A percentile compares a stretch with the other conserved stretches of the same genome.
These are phyloP conservation scores for Neoscytalidium dimidiatum DNA, from an alignment of 2,329 filamentous ascomycete genomes.

Conservation along the genomic window DNA sequence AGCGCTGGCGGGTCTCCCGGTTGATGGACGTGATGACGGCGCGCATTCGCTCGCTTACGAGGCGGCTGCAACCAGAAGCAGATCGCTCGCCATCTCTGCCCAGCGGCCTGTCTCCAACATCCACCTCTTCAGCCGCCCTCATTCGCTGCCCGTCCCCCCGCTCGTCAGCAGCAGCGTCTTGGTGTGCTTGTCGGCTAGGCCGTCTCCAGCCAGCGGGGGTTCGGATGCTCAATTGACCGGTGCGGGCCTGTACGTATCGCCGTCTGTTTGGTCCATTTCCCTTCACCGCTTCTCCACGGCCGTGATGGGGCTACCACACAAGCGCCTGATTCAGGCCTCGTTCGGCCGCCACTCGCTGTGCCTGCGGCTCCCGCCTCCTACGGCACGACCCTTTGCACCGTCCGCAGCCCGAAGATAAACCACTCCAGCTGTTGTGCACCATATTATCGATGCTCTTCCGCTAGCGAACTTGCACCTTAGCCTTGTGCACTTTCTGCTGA, in stretches of 20 bases:
- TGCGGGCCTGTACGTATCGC: conserved; percentile 11
- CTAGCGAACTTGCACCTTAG: background rate
- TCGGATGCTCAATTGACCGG: conserved; percentile 12
- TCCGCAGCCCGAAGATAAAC: conserved; percentile 16
- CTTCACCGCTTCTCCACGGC: conserved; percentile 21
- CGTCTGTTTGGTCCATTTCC: background rate
- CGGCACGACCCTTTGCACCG: conserved; percentile 2
- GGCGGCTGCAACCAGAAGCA: background rate
- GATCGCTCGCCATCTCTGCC: background rate
- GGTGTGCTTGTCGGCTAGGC: conserved; percentile 1
- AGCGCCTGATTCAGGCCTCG: conserved; percentile 17
- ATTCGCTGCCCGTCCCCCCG: conserved; percentile 10
- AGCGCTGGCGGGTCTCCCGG: background rate
- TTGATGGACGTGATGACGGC: background rate
- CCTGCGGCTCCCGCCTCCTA: conserved; percentile 4
- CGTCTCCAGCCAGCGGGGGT: conserved; percentile 2
- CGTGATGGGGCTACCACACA: conserved; percentile 9
- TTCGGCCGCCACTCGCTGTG: conserved; percentile 8
- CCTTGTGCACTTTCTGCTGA: background rate
- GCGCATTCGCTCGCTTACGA: conserved; percentile 13
- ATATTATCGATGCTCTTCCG: conserved; percentile 7
- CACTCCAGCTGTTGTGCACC: background rate
- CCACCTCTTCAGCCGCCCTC: background rate
- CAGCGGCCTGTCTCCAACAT: background rate
- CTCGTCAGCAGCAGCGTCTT: background rate